Evolutionary conservation across 2,329 filamentous ascomycete genomes (phyloP).

Genomic region (Neopestalotiopsis rosae): DNA sequence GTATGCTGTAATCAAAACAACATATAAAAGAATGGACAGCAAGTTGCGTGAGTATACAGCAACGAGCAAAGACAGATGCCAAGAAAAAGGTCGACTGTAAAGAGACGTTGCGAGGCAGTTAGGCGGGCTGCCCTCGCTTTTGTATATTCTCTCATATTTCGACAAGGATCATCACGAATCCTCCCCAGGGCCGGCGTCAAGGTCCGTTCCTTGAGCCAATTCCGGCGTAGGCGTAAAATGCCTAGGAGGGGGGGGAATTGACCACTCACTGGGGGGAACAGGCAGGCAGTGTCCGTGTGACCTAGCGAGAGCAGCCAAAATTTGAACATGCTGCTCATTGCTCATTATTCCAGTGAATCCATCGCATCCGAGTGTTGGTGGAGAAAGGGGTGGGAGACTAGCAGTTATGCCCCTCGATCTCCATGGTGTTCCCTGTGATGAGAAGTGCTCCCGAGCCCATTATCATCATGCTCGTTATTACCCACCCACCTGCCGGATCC

Average conservation of each 20-base stretch:
- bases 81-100: background rate
- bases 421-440: background rate
- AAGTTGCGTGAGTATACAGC: constrained; percentile 4
- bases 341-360: background rate
- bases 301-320: background rate
- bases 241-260: no score
- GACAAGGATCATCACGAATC: background rate
- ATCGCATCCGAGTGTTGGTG: background rate
- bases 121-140: background rate
- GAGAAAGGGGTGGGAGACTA: background rate
- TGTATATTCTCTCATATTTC: background rate
- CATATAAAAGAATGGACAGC: constrained; percentile 7
- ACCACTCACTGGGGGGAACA: no score
- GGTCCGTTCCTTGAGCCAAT: background rate
- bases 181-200: background rate
- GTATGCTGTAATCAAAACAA: background rate
- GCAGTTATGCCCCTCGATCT: background rate
- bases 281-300: background rate
- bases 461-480: background rate
- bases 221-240: background rate
- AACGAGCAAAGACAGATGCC: constrained; percentile 11
- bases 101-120: background rate
- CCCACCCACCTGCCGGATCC: background rate
- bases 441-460: background rate
- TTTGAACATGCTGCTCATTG: background rate